Evolutionary conservation across 192 early-diverging fungal genomes (phyloP), one percentile per base, ranked within the genome.

Genomic region (Rhizophagus prolifer): DNA sequence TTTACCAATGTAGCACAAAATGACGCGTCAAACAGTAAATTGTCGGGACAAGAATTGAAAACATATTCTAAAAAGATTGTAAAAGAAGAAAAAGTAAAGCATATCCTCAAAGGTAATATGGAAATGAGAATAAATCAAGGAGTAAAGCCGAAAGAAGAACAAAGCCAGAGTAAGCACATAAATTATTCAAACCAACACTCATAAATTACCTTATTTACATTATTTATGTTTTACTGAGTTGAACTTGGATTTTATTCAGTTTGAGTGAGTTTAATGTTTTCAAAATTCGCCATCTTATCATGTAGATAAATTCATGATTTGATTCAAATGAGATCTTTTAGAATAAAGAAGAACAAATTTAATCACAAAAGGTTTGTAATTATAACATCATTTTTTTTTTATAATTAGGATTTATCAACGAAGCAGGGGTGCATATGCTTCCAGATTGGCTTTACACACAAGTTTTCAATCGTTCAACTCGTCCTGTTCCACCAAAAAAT

Each of bases 381-480:
- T 67, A 38, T 68, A 26, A 68, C 26, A 31, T 68, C 26, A 38
- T 69, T 36, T 69, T 25, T 26, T 36, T 66, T 66, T 66, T 23
- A 31, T 21, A 64, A 36, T 12, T 50, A 74, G 72, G 60, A 63
- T 16, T 62, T 31, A 41, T 74, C n/a, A 74, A 74, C 3, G 59
- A 74, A 41, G 41, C 47, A 19, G 72, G 59, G 9, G 60, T 74
- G 36, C 31, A 74, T 36, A 74, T 60, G 72, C 72, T 74, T 62
- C 72, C 72, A 9, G 23, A 63, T 25, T 74, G 72, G 72, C 59
- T 74, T 36, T 63, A 74, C 60, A 46, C 44, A 23, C 72, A 74
- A 74, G 34, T 74, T 41, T 74, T 74, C 36, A 26, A 62, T 16
- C 26, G 38, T 28, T 16, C 47, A 44, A 5, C 16, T 10, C 44